phyloP scores from a whole-genome alignment of 108 stramenopile genomes.

The Parietichytrium sp. region DNA sequence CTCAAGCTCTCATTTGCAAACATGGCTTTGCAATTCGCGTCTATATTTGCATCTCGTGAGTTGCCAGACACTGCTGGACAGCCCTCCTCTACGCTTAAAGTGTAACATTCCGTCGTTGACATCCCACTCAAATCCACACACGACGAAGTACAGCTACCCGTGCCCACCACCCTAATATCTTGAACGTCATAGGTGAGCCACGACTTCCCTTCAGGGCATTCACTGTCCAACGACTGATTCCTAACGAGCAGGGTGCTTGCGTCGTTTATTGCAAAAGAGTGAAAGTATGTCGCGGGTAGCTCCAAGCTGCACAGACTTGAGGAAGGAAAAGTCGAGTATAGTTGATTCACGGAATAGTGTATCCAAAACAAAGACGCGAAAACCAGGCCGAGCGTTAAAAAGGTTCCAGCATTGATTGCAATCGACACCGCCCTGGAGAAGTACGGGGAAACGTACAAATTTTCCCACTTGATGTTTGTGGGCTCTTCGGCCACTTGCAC shows the following conservation, averaged over 20 bases:
- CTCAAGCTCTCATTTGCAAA: too few relatives aligned
- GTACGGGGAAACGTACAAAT: not conserved
- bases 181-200: too few relatives aligned
- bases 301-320: not conserved
- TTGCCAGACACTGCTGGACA: not conserved
- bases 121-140: too few relatives aligned
- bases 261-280: too few relatives aligned
- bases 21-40: not conserved
- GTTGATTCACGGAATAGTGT: not conserved
- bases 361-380: not conserved
- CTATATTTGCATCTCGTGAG: not conserved
- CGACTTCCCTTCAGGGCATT: too few relatives aligned
- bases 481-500: not conserved
- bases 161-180: too few relatives aligned
- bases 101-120: not conserved
- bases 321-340: not conserved
- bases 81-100: constrained; percentile 4
- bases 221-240: too few relatives aligned
- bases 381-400: not conserved
- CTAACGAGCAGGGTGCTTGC: too few relatives aligned
- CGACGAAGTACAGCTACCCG: too few relatives aligned
- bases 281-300: not conserved
- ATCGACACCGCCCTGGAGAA: too few relatives aligned
- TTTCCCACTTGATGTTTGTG: constrained; percentile 30
- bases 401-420: not conserved